Evolutionary conservation across 2,329 filamentous ascomycete genomes (phyloP).

Genomic region (Paecilomyces formosus): DNA sequence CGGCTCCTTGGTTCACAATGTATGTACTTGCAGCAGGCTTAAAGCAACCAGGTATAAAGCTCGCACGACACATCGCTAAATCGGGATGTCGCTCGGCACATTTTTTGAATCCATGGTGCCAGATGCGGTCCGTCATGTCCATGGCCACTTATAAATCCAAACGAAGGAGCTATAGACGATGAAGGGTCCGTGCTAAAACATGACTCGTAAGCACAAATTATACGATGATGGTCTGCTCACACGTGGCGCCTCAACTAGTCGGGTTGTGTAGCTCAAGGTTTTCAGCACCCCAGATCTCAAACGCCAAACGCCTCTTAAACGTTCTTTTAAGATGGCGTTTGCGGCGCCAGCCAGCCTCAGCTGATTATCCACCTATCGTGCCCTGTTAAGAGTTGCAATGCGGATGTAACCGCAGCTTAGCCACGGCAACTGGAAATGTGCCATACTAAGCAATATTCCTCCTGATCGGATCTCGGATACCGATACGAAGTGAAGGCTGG

Average conservation of each 20-base stretch:
- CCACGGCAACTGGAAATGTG: background rate
- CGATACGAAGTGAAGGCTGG: background rate
- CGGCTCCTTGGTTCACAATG: too few species aligned
- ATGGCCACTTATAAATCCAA: background rate
- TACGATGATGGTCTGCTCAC: background rate
- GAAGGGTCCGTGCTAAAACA: background rate
- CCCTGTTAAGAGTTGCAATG: background rate
- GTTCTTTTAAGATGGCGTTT: background rate
- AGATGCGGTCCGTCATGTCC: background rate
- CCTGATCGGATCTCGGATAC: background rate
- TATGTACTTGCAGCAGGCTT: too few species aligned
- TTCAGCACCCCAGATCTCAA: background rate
- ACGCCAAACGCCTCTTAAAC: background rate
- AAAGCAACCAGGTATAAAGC: too few species aligned
- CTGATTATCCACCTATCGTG: background rate
- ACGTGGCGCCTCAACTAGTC: background rate
- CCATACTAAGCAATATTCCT: background rate
- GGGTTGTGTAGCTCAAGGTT: background rate
- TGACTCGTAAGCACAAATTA: background rate
- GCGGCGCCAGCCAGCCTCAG: background rate
- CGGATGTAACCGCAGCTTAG: background rate
- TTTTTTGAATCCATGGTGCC: background rate
- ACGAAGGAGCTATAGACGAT: background rate
- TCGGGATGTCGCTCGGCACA: background rate
- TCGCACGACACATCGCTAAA: too few species aligned